These are phyloP conservation scores for Boechera divaricarpa DNA, from an alignment of 345 rosid genomes.

Conservation along the genomic window DNA sequence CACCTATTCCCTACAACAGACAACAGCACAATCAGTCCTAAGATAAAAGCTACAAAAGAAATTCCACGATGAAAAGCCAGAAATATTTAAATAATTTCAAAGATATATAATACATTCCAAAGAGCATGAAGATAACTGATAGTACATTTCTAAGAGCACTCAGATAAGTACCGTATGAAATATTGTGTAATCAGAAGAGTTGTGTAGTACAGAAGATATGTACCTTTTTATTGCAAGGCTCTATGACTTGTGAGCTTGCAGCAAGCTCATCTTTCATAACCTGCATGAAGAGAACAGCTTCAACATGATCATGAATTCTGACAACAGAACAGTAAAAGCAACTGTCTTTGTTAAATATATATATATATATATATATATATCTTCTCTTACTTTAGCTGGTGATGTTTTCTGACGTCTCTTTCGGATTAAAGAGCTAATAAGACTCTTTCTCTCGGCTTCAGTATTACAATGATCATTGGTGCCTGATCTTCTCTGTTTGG, in stretches of 20 bases:
- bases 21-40: conserved; percentile 30
- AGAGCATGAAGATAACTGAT: not conserved
- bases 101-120: conserved; percentile 18
- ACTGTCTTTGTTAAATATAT: not conserved
- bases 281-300: conserved; percentile 51
- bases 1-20: conserved; percentile 53
- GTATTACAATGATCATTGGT: conserved; percentile 46
- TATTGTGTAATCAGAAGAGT: conserved; percentile 11
- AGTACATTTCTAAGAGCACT: conserved; percentile 17
- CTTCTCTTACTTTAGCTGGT: conserved; percentile 59
- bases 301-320: conserved; percentile 46
- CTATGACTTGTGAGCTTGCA: conserved; percentile 47
- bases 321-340: conserved; percentile 26
- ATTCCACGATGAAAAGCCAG: conserved; percentile 3
- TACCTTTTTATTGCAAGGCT: conserved; percentile 59
- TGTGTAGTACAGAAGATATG: conserved; percentile 27
- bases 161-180: conserved; percentile 16
- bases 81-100: conserved; percentile 12
- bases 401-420: conserved; percentile 66
- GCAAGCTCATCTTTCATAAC: conserved; percentile 55
- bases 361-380: not conserved
- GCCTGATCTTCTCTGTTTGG: conserved; percentile 51
- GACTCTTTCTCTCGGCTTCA: conserved; percentile 54
- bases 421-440: conserved; percentile 48
- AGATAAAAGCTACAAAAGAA: conserved; percentile 27